Evolutionary conservation across 2,329 filamentous ascomycete genomes (phyloP), one percentile per base, ranked within the genome.

Genomic region (Lizonia empirigonia): DNA sequence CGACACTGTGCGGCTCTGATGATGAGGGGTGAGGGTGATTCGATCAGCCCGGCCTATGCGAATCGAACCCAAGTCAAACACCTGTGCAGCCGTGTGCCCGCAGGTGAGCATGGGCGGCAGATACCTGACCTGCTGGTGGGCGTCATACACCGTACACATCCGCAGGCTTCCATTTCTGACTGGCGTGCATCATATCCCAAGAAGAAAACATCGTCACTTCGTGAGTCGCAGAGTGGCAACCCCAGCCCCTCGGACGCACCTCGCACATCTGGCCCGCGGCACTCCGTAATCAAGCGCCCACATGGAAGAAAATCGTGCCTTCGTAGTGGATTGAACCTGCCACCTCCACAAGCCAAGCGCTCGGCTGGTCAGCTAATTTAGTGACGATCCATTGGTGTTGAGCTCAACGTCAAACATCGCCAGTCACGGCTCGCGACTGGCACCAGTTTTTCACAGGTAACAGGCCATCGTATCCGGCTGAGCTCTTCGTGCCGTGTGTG

Each of bases 251-350:
- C 41, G 54, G 59, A 50, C 41, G 49, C 58, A 48, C 37, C 19
- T 53, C 50, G 44, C 40, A 41, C 52, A 24, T 50, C 55, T 59
- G 51, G 54, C 32, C 56, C 58, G 53, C 45, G 42, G 41, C 34
- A 50, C 53, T 54, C 49, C 57, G 56, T 63, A 63, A 65, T 51
- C 59, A 54, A 54, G 54, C 42, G 50, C 41, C 39, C 53, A 49
- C 50, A 57, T 48, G 30, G 36, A 37, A 40, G 34, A 44, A 49
- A 42, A 37, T 38, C 27, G 41, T 51, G 48, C 34, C 48, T 40
- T 41, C 24, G 26, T 59, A 41, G 24, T 33, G 22, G 15, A 29
- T 52, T 49, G 44, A 55, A 38, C 50, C 54, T 53, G 44, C 35
- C 54, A 55, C 55, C 38, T 52, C 48, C 57, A 56, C 55, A 47